Percentiles rank a stretch among this genome's conserved stretches.
Evolutionary conservation across 2,329 filamentous ascomycete species (phyloP).

Genomic region (Tolypocladium tundrense): DNA sequence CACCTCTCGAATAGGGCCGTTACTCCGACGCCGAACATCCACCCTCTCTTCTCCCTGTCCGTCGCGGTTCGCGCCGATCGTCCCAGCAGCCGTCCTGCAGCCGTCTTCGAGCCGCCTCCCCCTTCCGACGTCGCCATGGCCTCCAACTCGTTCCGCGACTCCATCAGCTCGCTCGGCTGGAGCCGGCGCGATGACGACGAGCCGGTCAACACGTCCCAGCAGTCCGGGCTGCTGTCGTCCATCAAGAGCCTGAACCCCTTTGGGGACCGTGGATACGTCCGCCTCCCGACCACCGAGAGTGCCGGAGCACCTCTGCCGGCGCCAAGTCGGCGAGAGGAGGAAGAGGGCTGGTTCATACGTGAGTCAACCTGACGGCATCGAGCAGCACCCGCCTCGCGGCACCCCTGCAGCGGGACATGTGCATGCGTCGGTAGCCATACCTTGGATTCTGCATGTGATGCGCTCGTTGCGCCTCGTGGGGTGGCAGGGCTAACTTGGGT

Average conservation of each 20-base stretch:
- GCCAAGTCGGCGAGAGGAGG: slow-evolving; percentile 76
- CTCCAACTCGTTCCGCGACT: slow-evolving; percentile 81
- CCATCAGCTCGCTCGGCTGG: slow-evolving; percentile 92
- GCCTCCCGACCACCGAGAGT: slow-evolving; percentile 75
- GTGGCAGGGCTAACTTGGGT: slow-evolving; percentile 23
- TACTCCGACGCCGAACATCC: neutral
- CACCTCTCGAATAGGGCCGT: neutral
- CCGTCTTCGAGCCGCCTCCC: neutral
- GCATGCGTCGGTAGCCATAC: slow-evolving; percentile 25
- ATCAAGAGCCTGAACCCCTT: slow-evolving; percentile 86
- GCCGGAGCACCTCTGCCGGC: slow-evolving; percentile 80
- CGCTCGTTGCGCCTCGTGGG: slow-evolving; percentile 30
- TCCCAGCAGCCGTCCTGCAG: slow-evolving; percentile 5
- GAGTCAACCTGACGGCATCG: slow-evolving; percentile 39
- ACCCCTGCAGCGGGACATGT: slow-evolving; percentile 37
- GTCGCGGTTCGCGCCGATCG: slow-evolving; percentile 9
- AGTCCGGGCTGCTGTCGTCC: slow-evolving; percentile 66
- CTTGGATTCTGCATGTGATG: slow-evolving; percentile 30
- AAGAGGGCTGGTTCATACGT: slow-evolving; percentile 93
- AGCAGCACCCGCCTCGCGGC: slow-evolving; percentile 14
- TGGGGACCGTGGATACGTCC: slow-evolving; percentile 74
- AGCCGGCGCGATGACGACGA: slow-evolving; percentile 76
- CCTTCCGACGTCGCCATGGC: slow-evolving; percentile 51
- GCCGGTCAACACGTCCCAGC: slow-evolving; percentile 59
- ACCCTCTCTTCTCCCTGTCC: neutral